Evolutionary conservation across 306 rosid genomes (phyloP).

Genomic region (Cicer yamashitae): DNA sequence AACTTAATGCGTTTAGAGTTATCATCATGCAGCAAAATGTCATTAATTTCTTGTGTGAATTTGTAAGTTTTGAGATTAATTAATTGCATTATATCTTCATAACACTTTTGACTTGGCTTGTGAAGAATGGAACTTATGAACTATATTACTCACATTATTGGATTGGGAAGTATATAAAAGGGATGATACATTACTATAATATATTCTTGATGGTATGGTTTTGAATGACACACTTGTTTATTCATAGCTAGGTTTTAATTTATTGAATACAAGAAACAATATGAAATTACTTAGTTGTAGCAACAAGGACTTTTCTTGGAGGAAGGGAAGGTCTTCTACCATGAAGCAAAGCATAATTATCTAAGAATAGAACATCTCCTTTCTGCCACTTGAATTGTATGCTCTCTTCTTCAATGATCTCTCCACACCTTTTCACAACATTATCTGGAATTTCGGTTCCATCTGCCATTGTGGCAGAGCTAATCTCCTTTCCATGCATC

Average conservation of each 20-base stretch:
- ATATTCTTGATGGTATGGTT: too few species aligned
- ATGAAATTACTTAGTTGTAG: conserved; percentile 66
- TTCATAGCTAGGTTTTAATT: too few species aligned
- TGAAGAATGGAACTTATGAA: too few species aligned
- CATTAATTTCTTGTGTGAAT: conserved; percentile 32
- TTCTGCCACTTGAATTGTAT: conserved; percentile 87
- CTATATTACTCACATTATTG: too few species aligned
- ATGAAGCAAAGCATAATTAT: conserved; percentile 83
- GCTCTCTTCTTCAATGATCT: conserved; percentile 91
- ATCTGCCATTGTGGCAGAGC: conserved; percentile 81
- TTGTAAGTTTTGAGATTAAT: conserved; percentile 42
- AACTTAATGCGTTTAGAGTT: background rate
- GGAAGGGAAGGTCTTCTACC: conserved; percentile 94
- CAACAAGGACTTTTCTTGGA: conserved; percentile 76
- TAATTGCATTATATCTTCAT: too few species aligned
- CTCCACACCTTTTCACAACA: conserved; percentile 74
- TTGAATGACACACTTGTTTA: too few species aligned
- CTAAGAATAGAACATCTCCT: conserved; percentile 87
- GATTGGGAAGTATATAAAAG: too few species aligned
- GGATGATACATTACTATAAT: too few species aligned
- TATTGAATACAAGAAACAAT: conserved; percentile 2
- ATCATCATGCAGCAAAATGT: conserved; percentile 22
- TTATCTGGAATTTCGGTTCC: conserved; percentile 68
- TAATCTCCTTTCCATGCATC: conserved; percentile 77
- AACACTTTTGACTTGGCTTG: too few species aligned